phyloP scores from a whole-genome alignment of 352 stramenopile species.

The Thraustotheca clavata region DNA sequence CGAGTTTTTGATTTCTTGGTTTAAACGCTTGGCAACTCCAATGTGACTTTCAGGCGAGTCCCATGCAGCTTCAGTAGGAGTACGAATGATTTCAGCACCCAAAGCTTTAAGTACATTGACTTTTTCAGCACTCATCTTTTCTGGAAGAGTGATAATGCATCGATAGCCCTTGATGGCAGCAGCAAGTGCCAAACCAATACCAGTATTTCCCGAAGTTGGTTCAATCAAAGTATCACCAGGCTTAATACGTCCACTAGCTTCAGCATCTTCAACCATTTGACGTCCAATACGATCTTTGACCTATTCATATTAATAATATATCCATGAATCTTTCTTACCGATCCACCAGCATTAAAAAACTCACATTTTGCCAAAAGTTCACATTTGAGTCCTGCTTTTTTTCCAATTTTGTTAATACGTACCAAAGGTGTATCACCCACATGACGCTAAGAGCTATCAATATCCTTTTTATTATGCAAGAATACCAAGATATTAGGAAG shows the following conservation, averaged over 20 bases:
- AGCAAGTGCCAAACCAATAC: conserved; percentile 94
- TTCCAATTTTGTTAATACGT: conserved; percentile 83
- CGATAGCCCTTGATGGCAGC: conserved; percentile 95
- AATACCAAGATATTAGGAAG: conserved; percentile 16
- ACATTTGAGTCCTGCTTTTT: conserved; percentile 76
- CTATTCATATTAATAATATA: conserved; percentile 9
- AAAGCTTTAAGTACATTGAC: conserved; percentile 93
- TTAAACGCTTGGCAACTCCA: conserved; percentile 84
- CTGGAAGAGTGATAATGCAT: conserved; percentile 85
- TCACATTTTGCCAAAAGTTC: conserved; percentile 94
- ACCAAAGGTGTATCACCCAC: conserved; percentile 94
- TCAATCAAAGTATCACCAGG: conserved; percentile 94
- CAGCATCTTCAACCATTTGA: conserved; percentile 90
- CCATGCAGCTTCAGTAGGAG: conserved; percentile 91
- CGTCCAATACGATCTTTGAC: conserved; percentile 88
- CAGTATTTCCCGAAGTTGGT: conserved; percentile 96
- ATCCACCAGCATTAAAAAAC: conserved; percentile 93
- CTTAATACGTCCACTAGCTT: conserved; percentile 87
- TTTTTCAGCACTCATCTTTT: conserved; percentile 96
- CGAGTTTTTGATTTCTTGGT: conserved; percentile 88
- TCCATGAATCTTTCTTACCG: conserved; percentile 25
- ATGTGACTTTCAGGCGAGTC: conserved; percentile 94
- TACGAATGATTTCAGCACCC: conserved; percentile 93
- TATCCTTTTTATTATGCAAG: background rate
- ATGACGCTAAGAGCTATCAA: conserved; percentile 1